phyloP scores from a whole-genome alignment of 805 yeast genomes.

The Zygoascus flipseniorum region DNA sequence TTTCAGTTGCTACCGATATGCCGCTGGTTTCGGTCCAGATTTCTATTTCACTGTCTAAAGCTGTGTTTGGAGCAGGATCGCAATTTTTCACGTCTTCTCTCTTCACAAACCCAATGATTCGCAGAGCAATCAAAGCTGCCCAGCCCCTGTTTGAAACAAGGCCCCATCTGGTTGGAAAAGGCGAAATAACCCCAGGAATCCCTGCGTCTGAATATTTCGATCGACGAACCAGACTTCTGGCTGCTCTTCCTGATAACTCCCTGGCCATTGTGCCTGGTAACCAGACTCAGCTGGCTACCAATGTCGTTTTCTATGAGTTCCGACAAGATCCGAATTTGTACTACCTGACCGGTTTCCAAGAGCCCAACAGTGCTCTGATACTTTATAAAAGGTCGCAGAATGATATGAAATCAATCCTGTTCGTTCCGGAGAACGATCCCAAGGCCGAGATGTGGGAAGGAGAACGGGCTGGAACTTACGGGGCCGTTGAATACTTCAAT shows the following conservation, averaged over 20 bases:
- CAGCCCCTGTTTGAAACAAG: slow-evolving; percentile 85
- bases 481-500: slow-evolving; percentile 75
- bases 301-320: slow-evolving; percentile 84
- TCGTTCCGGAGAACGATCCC: slow-evolving; percentile 77
- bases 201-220: slow-evolving; percentile 72
- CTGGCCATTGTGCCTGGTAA: slow-evolving; percentile 70
- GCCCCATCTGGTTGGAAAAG: slow-evolving; percentile 62
- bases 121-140: slow-evolving; percentile 34
- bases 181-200: slow-evolving; percentile 84
- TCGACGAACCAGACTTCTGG: slow-evolving; percentile 55
- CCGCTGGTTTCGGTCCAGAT: background rate
- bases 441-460: slow-evolving; percentile 93
- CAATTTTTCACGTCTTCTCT: background rate
- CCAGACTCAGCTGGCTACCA: slow-evolving; percentile 70
- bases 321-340: slow-evolving; percentile 86
- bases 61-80: no score
- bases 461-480: slow-evolving; percentile 75
- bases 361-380: slow-evolving; percentile 66
- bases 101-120: background rate
- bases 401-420: slow-evolving; percentile 53
- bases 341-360: slow-evolving; percentile 88
- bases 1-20: no score
- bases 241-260: slow-evolving; percentile 50
- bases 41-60: background rate
- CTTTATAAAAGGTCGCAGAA: slow-evolving; percentile 33